Percentiles rank a stretch among this genome's conserved stretches.
These are phyloP conservation scores for Maudiozyma saulgeensis DNA, from an alignment of 805 yeast genomes.

Conservation along the genomic window DNA sequence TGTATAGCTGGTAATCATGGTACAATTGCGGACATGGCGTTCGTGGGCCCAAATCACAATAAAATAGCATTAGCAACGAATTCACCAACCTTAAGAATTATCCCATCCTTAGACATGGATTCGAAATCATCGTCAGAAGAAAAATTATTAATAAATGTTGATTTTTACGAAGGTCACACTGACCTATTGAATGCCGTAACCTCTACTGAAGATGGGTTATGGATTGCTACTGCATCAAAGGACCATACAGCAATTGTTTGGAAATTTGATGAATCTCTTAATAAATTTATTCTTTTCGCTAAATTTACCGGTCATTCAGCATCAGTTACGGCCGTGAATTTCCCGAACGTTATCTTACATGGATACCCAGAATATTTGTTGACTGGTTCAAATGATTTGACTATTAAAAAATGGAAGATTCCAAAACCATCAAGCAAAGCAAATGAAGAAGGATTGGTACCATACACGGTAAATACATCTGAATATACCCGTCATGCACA, in stretches of 20 bases:
- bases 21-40: conserved; percentile 81
- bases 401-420: conserved; percentile 77
- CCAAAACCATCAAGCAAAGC: conserved; percentile 34
- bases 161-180: conserved; percentile 67
- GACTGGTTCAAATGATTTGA: conserved; percentile 79
- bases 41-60: conserved; percentile 51
- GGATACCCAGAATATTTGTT: conserved; percentile 56
- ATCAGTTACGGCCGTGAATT: conserved; percentile 70
- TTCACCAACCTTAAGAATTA: conserved; percentile 75
- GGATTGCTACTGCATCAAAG: conserved; percentile 90
- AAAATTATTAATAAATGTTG: conserved; percentile 43
- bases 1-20: conserved; percentile 91
- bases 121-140: background rate
- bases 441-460: conserved; percentile 10
- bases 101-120: conserved; percentile 31
- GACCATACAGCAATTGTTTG: conserved; percentile 81
- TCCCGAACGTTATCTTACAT: conserved; percentile 45
- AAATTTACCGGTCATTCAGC: conserved; percentile 80
- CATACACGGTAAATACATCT: conserved; percentile 43
- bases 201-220: conserved; percentile 65
- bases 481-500: conserved; percentile 92
- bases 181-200: conserved; percentile 80
- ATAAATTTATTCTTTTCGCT: conserved; percentile 40
- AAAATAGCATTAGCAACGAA: conserved; percentile 83
- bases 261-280: conserved; percentile 44